A percentile compares a stretch with the other conserved stretches of the same genome.
Conservation (phyloP, 805 yeast genomes). For the Saturnispora silvae region DNA sequence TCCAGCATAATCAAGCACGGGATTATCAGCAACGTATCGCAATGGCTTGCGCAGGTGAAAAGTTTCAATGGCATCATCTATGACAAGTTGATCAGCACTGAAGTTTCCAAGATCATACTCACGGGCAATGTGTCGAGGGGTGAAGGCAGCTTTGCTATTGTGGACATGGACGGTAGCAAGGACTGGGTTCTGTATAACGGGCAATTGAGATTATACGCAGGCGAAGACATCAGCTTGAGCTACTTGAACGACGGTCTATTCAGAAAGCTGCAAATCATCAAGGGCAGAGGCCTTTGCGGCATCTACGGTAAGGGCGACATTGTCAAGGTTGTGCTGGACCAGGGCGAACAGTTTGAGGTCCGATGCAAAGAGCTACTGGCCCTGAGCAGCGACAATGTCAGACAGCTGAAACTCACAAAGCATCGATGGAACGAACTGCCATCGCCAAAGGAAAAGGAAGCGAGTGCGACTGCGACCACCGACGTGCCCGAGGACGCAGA, state of each 20-base stretch:
- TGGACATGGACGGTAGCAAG: slow-evolving; percentile 44
- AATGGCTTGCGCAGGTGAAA: no score
- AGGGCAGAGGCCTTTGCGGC: slow-evolving; percentile 50
- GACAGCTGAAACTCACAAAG: no score
- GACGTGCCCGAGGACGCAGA: no score
- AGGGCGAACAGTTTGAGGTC: slow-evolving; percentile 39
- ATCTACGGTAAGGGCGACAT: slow-evolving; percentile 46
- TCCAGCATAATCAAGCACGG: no score
- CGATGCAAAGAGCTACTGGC: slow-evolving; percentile 39
- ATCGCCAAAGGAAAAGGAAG: no score
- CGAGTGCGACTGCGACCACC: no score
- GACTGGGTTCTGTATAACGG: slow-evolving; percentile 54
- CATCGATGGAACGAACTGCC: no score
- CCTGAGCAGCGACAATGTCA: slow-evolving; percentile 37
- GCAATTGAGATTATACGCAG: slow-evolving; percentile 40
- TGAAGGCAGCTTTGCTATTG: slow-evolving; percentile 32
- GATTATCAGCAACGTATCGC: no score
- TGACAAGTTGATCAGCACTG: slow-evolving; percentile 37
- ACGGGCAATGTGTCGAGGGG: slow-evolving; percentile 27
- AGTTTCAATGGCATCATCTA: no score
- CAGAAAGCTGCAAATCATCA: slow-evolving; percentile 35
- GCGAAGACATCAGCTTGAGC: slow-evolving; percentile 24
- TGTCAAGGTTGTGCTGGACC: slow-evolving; percentile 34
- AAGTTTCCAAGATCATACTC: slow-evolving; percentile 14
- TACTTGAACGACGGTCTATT: slow-evolving; percentile 12